These are phyloP conservation scores for Zelonia costaricensis DNA, from an alignment of 208 protist species.

Conservation along the genomic window DNA sequence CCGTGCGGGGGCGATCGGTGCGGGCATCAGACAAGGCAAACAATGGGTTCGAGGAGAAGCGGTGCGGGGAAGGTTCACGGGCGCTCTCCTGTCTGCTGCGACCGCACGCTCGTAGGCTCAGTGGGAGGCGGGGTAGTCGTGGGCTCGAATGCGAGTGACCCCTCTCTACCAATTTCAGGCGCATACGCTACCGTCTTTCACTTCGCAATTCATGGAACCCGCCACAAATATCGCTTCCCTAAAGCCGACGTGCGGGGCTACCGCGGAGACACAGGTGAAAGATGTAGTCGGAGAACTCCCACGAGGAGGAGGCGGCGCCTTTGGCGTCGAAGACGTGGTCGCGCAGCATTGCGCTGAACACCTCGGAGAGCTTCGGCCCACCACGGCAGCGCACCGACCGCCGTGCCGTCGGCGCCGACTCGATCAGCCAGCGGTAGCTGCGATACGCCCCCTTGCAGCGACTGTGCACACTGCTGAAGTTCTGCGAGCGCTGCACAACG, in stretches of 20 bases:
- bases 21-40: no score
- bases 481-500: constrained; percentile 53
- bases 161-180: no score
- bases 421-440: constrained; percentile 32
- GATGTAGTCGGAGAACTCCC: constrained; percentile 33
- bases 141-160: no score
- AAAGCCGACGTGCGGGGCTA: neutral
- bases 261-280: constrained; percentile 22
- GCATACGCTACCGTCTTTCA: no score
- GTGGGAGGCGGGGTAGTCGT: no score
- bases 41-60: no score
- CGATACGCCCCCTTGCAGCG: constrained; percentile 50
- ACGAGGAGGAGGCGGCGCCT: constrained; percentile 22
- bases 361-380: constrained; percentile 11
- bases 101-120: no score
- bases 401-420: constrained; percentile 35
- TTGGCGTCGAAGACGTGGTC: constrained; percentile 29
- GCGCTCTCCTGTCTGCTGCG: no score
- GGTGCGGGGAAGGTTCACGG: no score
- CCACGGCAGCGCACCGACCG: constrained; percentile 12
- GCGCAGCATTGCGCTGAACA: constrained; percentile 23
- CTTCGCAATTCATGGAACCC: no score
- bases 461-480: constrained; percentile 58
- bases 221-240: neutral
- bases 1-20: no score